A percentile compares a stretch with the other conserved stretches of the same genome.
Evolutionary conservation across 352 stramenopile genomes (phyloP).

Genomic region (Pelagophyceae sp.): DNA sequence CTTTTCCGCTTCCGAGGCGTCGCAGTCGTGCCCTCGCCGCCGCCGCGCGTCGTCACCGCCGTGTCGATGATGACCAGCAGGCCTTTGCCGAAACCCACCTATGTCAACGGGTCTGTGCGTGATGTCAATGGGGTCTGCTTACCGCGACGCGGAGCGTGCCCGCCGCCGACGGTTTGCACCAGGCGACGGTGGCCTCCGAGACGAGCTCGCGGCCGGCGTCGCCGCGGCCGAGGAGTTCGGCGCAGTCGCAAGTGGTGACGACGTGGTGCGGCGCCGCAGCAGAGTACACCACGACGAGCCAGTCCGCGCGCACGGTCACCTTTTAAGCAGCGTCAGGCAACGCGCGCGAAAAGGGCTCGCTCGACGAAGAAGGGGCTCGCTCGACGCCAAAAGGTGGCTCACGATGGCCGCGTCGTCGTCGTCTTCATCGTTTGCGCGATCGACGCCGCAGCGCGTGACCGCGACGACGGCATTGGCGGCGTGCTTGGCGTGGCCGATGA

Average conservation of each 20-base stretch:
- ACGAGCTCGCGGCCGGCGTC: neutral
- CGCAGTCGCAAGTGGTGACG: neutral
- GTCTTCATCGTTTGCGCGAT: neutral
- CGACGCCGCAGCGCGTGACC: neutral
- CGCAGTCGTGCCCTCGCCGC: neutral
- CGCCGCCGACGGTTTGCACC: neutral
- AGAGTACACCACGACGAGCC: neutral
- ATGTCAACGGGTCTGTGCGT: no score
- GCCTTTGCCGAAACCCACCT: no score
- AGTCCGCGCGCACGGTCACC: neutral
- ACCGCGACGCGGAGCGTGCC: neutral
- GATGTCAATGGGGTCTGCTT: no score
- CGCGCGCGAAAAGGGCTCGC: no score
- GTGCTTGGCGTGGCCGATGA: neutral
- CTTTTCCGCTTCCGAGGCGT: neutral
- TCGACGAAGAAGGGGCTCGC: no score
- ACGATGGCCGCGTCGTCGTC: neutral
- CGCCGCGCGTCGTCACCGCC: neutral
- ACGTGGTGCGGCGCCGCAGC: neutral
- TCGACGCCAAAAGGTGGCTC: no score
- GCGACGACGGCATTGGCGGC: neutral
- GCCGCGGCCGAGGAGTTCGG: neutral
- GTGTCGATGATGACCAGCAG: neutral
- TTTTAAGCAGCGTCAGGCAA: no score
- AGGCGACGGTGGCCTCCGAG: neutral